Evolutionary conservation across 164 flowering plant species (phyloP), one percentile per base, ranked within the genome.

Genomic region (Kalanchoe fedtschenkoi): DNA sequence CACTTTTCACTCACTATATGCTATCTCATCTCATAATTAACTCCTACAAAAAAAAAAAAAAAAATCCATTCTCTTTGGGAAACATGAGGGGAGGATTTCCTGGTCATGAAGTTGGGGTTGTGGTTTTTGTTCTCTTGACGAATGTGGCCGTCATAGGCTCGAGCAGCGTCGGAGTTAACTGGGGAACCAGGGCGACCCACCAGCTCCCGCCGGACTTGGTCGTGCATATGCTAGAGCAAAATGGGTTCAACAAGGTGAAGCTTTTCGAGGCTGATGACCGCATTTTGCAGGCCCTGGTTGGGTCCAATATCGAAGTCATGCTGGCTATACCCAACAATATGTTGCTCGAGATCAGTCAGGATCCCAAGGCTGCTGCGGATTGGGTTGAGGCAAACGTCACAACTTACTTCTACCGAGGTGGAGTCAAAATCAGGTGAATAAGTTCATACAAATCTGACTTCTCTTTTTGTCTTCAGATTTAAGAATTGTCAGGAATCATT

Each of bases 361-460:
- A 83, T 61, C 71, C 73, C 24, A 56, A 11, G 0, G 68, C 60
- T 62, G 96, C 99, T 11, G 70, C 61, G 66, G 58, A 78, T 39
- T 95, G 99, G 99, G 95, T 93, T 22, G 78, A 80, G 6, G 74
- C 72, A 37, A 91, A 95, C 73, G 85, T 95, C 22, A 81, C 89
- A n/a, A 59, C 70, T 58, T 91, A 81, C 63, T 29, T n/a, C 44
- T 81, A 73, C 68, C 9, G 29, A 30, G 88, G 89, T 59, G 99
- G 95, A 34, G 96, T 84, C 43, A 74, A 87, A 46, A 88, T 93
- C 91, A 90, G 75, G 98, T 89, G 62, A 33, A 54, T 74, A 66
- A 60, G 6, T 17, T 28, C 29, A 22, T 42, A 42, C 17, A 13
- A 13, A 13, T 42, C 5, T 1, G 1, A 1, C 46, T 5, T 42